Evolutionary conservation across 129 eudicot species (phyloP).

Genomic region (Artemisia tridentata): DNA sequence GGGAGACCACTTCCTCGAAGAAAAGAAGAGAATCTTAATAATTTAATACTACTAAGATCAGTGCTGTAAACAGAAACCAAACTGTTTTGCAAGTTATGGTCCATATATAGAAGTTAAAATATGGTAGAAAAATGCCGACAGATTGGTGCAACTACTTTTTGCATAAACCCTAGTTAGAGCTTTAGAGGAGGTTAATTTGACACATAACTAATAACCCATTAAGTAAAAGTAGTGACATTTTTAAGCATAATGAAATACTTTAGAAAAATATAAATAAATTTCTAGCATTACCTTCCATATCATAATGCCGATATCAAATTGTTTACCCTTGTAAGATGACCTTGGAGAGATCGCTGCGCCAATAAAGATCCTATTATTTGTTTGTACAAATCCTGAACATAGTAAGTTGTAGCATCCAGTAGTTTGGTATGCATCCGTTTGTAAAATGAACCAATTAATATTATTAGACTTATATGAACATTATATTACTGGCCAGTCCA

Average conservation of each 20-base stretch:
- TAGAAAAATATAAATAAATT: background rate
- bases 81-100: slow-evolving; percentile 18
- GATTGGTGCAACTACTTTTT: slow-evolving; percentile 7
- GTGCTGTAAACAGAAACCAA: background rate
- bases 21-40: slow-evolving; percentile 38
- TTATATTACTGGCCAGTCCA: no score
- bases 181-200: background rate
- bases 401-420: slow-evolving; percentile 96
- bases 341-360: slow-evolving; percentile 98
- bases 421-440: slow-evolving; percentile 90
- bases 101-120: slow-evolving; percentile 14
- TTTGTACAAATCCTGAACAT: slow-evolving; percentile 94
- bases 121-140: background rate
- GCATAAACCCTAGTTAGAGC: slow-evolving; percentile 3
- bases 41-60: slow-evolving; percentile 22
- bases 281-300: slow-evolving; percentile 78
- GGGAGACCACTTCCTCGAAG: slow-evolving; percentile 37
- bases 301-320: slow-evolving; percentile 84
- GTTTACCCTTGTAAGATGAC: slow-evolving; percentile 66
- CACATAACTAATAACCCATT: slow-evolving; percentile 8
- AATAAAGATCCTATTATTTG: slow-evolving; percentile 76
- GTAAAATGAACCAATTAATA: slow-evolving; percentile 8
- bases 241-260: background rate
- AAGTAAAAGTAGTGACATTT: background rate
- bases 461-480: background rate